Evolutionary conservation across 257 asterid genomes (phyloP), one percentile per base, ranked within the genome.

Genomic region (Solanum virginianum): DNA sequence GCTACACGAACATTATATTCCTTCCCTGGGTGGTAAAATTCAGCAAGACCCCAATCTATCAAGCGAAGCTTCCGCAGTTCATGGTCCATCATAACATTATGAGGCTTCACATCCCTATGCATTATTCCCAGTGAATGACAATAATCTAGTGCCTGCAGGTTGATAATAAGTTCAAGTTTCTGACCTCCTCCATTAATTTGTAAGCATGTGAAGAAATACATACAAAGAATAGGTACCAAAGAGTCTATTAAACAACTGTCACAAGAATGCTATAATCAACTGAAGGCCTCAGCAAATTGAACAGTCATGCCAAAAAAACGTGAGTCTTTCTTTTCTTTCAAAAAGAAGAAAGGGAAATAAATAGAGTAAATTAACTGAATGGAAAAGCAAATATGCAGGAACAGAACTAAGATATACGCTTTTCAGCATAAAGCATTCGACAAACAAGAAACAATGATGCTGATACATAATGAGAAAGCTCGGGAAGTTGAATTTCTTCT

Each of bases 1-100:
- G 91, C 91, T 43, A 90, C 92, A 79, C 91, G 92, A 66, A 90
- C 91, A 84, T 90, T 90, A 71, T 90, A 88, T 68, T 88, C 90
- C 86, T 88, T 87, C 32, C 88, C 90, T 26, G 91, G 92, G 83
- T 90, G 92, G 77, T 90, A 90, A 84, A 90, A 90, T 90, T 90
- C 92, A 22, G 92, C 92, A 83, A 90, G 90, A 41, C 92, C 92
- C 92, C 92, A 90, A 39, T 90, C 92, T 17, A 90, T 90, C 87
- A 90, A 81, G 13, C 91, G 89, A 82, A 90, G 92, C 83, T 90
- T 90, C 62, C 92, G 89, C 83, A 90, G 86, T 83, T 88, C 92
- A 82, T 90, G 90, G 85, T 90, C 92, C 53, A 90, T 90, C 92
- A 90, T 88, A 41, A 90, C 91, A 54, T 90, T 90, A 63, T 90